These are phyloP conservation scores for Cyclostephanos tholiformis DNA, from an alignment of 108 stramenopile genomes.

Conservation along the genomic window DNA sequence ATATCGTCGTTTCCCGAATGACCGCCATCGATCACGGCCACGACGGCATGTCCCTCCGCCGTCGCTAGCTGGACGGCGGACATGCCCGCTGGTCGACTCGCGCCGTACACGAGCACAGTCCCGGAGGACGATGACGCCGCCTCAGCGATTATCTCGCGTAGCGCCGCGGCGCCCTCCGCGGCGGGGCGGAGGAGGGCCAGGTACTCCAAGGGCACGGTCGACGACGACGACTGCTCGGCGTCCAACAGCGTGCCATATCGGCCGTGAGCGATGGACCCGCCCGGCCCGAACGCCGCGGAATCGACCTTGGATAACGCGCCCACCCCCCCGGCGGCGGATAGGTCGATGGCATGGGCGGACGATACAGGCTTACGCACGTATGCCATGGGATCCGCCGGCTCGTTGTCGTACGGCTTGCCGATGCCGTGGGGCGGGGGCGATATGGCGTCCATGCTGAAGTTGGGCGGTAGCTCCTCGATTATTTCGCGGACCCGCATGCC, in stretches of 20 bases:
- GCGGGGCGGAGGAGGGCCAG: constrained; percentile 81
- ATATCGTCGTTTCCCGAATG: constrained; percentile 79
- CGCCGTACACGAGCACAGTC: constrained; percentile 83
- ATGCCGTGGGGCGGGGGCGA: constrained; percentile 38
- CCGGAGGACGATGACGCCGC: constrained; percentile 35
- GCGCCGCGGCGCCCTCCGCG: constrained; percentile 79
- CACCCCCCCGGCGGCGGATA: constrained; percentile 12
- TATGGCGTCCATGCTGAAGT: constrained; percentile 40
- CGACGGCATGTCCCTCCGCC: constrained; percentile 66
- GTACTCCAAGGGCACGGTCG: constrained; percentile 81
- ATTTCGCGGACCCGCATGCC: constrained; percentile 34
- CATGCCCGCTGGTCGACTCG: constrained; percentile 70
- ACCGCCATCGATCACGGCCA: constrained; percentile 78
- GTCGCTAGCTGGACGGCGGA: constrained; percentile 72
- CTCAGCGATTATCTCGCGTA: constrained; percentile 48
- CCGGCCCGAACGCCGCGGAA: constrained; percentile 69
- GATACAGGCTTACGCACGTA: constrained; percentile 66
- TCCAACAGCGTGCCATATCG: constrained; percentile 64
- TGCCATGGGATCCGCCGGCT: constrained; percentile 48
- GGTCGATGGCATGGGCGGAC: constrained; percentile 80
- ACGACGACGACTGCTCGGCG: constrained; percentile 36
- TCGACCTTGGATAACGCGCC: constrained; percentile 57
- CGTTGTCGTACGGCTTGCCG: constrained; percentile 15
- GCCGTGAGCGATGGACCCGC: constrained; percentile 74
- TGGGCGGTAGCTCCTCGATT: constrained; percentile 38